Percentiles rank a stretch among this genome's conserved stretches.
phyloP scores from a whole-genome alignment of 108 stramenopile species.

The Pelagomonas calceolata region DNA sequence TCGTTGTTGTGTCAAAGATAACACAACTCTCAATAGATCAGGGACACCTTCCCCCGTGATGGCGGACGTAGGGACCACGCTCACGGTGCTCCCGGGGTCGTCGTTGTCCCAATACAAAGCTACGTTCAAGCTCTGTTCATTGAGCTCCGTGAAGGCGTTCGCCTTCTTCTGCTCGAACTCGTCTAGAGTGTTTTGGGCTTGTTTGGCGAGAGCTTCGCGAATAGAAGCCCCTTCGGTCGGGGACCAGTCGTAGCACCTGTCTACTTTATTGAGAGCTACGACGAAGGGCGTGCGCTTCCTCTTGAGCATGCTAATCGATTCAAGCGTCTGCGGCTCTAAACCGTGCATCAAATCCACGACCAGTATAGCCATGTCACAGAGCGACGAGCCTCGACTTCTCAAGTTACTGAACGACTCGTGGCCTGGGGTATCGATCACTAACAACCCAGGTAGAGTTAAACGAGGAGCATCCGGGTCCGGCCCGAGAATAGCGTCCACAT shows the following conservation, averaged over 20 bases:
- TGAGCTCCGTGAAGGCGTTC: slow-evolving; percentile 69
- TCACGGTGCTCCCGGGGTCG: slow-evolving; percentile 79
- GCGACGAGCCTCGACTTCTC: slow-evolving; percentile 83
- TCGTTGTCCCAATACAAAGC: slow-evolving; percentile 99
- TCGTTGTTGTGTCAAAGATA: slow-evolving; percentile 83
- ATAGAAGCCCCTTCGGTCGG: slow-evolving; percentile 76
- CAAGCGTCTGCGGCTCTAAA: slow-evolving; percentile 97
- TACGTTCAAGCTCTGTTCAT: slow-evolving; percentile 92
- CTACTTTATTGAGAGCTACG: slow-evolving; percentile 96
- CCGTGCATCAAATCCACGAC: slow-evolving; percentile 99
- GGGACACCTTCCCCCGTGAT: slow-evolving; percentile 97
- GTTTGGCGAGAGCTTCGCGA: slow-evolving; percentile 77
- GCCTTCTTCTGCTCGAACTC: slow-evolving; percentile 80
- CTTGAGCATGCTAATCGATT: slow-evolving; percentile 87
- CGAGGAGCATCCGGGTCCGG: not conserved
- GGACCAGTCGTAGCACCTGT: slow-evolving; percentile 96
- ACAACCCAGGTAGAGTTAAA: slow-evolving; percentile 39
- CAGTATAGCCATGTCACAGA: slow-evolving; percentile 97
- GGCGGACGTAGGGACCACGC: slow-evolving; percentile 93
- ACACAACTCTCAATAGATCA: slow-evolving; percentile 81
- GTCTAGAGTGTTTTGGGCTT: slow-evolving; percentile 67
- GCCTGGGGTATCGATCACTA: slow-evolving; percentile 58
- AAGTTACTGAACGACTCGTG: slow-evolving; percentile 95
- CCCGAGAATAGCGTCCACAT: slow-evolving; percentile 1
- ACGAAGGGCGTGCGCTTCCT: slow-evolving; percentile 88